Percentiles rank a stretch among this genome's conserved stretches.
phyloP scores from a whole-genome alignment of 2,329 filamentous ascomycete genomes.

The Cladophialophora psammophila region DNA sequence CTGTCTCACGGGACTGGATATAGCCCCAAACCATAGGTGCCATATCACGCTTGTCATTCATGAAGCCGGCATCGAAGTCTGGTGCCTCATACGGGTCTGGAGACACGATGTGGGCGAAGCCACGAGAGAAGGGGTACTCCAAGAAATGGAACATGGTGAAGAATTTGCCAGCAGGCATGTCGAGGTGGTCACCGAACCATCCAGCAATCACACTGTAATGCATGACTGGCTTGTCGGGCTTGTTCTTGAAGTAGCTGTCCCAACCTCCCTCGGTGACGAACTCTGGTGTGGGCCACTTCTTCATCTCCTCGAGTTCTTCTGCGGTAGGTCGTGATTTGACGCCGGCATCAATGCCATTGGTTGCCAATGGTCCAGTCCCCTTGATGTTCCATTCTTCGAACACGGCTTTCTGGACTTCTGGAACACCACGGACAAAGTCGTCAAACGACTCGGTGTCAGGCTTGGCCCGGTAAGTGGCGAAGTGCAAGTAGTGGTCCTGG shows the following conservation, averaged over 20 bases:
- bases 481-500: conserved; percentile 78
- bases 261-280: conserved; percentile 71
- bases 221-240: conserved; percentile 87
- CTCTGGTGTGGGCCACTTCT: conserved; percentile 75
- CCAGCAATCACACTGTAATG: conserved; percentile 80
- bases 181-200: conserved; percentile 59
- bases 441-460: conserved; percentile 80
- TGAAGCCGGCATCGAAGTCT: conserved; percentile 82
- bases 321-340: conserved; percentile 77
- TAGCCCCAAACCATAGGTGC: conserved; percentile 85
- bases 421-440: conserved; percentile 77
- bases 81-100: conserved; percentile 75
- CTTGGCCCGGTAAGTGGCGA: conserved; percentile 74
- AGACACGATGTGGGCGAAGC: conserved; percentile 73
- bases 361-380: conserved; percentile 77
- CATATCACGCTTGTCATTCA: conserved; percentile 87
- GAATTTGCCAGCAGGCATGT: conserved; percentile 77
- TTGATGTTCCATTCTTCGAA: conserved; percentile 81
- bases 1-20: conserved; percentile 82
- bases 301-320: conserved; percentile 72
- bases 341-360: conserved; percentile 80
- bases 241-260: conserved; percentile 84
- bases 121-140: conserved; percentile 72
- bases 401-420: conserved; percentile 74
- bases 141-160: conserved; percentile 86